Evolutionary conservation across 2,329 filamentous ascomycete genomes (phyloP).

Genomic region (Colletotrichum eleusines): DNA sequence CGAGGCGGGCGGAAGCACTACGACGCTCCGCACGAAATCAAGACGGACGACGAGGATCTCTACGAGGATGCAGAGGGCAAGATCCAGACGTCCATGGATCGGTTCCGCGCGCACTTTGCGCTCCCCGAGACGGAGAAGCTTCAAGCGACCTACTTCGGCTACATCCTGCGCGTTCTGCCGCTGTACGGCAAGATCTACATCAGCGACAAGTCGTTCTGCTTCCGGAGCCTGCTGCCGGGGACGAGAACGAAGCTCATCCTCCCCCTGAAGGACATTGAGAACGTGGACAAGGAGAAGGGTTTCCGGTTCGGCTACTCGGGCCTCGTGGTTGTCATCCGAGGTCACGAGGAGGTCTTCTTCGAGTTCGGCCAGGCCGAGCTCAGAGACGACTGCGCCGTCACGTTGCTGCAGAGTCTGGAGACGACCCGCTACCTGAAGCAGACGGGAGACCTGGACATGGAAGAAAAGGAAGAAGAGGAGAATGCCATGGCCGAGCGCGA

Average conservation of each 20-base stretch:
- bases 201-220: conserved; percentile 88
- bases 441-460: conserved; percentile 73
- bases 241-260: conserved; percentile 93
- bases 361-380: conserved; percentile 84
- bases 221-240: conserved; percentile 88
- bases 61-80: conserved; percentile 73
- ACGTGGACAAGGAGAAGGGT: conserved; percentile 93
- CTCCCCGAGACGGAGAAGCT: conserved; percentile 86
- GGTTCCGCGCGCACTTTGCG: conserved; percentile 91
- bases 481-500: conserved; percentile 84
- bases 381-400: conserved; percentile 90
- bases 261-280: conserved; percentile 91
- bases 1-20: conserved; percentile 93
- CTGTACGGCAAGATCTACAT: conserved; percentile 98
- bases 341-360: conserved; percentile 96
- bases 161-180: conserved; percentile 88
- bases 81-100: conserved; percentile 75
- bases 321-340: conserved; percentile 90
- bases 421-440: conserved; percentile 77
- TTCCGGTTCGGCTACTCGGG: conserved; percentile 93
- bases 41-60: conserved; percentile 65
- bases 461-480: conserved; percentile 78
- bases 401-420: conserved; percentile 81
- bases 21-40: conserved; percentile 68
- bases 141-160: conserved; percentile 91